Base-by-base conservation (phyloP, 1,284 basidiomycete species). In the Cystobasidiaceae sp. region DNA sequence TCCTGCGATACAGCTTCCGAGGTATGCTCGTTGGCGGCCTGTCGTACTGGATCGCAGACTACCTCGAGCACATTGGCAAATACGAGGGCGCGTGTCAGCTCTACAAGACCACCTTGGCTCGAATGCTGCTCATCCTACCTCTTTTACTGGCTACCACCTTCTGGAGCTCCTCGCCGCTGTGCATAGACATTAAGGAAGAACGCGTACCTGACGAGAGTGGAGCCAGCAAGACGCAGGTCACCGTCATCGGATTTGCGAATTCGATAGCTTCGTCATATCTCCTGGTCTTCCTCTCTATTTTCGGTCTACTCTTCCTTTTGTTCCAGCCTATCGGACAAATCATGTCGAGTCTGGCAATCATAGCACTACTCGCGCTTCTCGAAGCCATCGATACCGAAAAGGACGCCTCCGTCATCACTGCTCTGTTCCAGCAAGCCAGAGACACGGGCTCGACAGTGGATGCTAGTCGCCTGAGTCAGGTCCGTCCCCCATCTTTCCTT, bases 221-320 rank as follows among this genome's bases (percentile, higher is more conserved):
- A 61, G 70, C 70, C 62, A 73, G 66, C 56, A 81, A 78, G 61
- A 75, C 74, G 11, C 79, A 83, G 71, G 83, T 92, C 54, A 83
- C 82, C 19, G 82, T 97, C 0, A 78, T 92, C 1, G 93, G 94
- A 0, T 96, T 89, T 73, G 88, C 89, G 0, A 97, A 98, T 76
- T 85, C 88, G 0, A 90, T 87, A 71, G 96, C 93, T 2, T 85
- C 91, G 19, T 85, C 87, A 0, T 96, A 92, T 76, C 78, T 93
- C 57, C 79, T 97, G 49, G 88, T 96, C 73, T 85, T 87, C 80
- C 80, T 83, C 19, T 80, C 88, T 28, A 77, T 82, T 41, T 83
- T 93, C 54, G 79, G 81, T 13, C 62, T 88, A 25, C 69, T 82
- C 41, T 92, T 86, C 77, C 76, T 85, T 32, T 80, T 85, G 5